A percentile compares a stretch with the other conserved stretches of the same genome.
phyloP scores from a whole-genome alignment of 345 rosid species.

The Ricinus communis region DNA sequence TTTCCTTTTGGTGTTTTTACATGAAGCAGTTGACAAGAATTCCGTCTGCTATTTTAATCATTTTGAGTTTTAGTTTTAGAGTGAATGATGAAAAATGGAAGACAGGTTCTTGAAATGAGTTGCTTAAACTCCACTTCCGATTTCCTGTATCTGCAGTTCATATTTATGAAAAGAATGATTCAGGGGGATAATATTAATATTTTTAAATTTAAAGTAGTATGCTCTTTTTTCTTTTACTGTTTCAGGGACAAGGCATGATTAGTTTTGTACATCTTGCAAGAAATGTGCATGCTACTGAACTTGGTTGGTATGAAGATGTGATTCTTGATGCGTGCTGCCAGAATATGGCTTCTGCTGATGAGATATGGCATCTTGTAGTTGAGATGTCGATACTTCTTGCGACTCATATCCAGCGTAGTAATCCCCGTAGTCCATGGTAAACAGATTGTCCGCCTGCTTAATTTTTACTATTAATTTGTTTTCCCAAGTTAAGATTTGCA shows the following conservation, averaged over 20 bases:
- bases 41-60: background rate
- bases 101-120: background rate
- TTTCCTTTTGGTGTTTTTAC: background rate
- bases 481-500: background rate
- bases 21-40: background rate
- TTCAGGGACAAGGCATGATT: conserved; percentile 88
- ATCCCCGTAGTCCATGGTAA: conserved; percentile 84
- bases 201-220: no score
- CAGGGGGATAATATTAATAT: background rate
- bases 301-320: conserved; percentile 60
- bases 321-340: conserved; percentile 92
- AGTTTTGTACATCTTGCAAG: conserved; percentile 58
- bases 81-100: background rate
- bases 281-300: conserved; percentile 56
- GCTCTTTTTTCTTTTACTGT: conserved; percentile 26
- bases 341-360: conserved; percentile 75
- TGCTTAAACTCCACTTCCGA: no score
- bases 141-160: no score
- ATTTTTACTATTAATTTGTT: background rate
- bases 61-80: background rate
- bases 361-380: conserved; percentile 70
- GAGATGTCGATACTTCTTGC: conserved; percentile 80
- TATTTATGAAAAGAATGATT: no score
- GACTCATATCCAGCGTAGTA: conserved; percentile 45
- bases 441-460: background rate